Evolutionary conservation across 371 early-diverging fungal genomes (phyloP).

Genomic region (Antonospora locustae): DNA sequence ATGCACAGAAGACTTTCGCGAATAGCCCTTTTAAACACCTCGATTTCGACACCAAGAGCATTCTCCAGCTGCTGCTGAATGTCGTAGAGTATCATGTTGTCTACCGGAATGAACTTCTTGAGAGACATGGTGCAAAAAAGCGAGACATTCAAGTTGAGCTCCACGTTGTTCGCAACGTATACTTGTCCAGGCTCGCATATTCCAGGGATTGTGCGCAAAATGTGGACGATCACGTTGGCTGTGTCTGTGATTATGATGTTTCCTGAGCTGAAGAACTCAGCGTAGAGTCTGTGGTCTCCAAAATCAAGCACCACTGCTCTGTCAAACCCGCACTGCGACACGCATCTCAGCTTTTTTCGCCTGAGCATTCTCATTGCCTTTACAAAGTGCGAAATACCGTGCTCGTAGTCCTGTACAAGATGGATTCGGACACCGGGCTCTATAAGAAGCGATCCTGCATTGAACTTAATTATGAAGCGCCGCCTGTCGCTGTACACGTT

Average conservation of each 20-base stretch:
- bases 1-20: no score
- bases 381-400: conserved; percentile 51
- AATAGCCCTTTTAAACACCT: conserved; percentile 3
- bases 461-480: conserved; percentile 49
- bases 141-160: conserved; percentile 28
- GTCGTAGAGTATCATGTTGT: conserved; percentile 23
- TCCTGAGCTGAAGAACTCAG: conserved; percentile 55
- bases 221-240: conserved; percentile 32
- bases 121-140: conserved; percentile 16
- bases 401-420: conserved; percentile 39
- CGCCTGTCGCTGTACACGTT: conserved; percentile 52
- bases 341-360: conserved; percentile 38
- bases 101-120: conserved; percentile 31
- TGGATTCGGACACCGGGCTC: conserved; percentile 54
- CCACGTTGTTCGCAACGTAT: conserved; percentile 45
- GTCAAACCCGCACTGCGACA: conserved; percentile 53
- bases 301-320: conserved; percentile 51
- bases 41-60: neutral
- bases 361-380: conserved; percentile 47
- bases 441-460: conserved; percentile 52
- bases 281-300: conserved; percentile 34
- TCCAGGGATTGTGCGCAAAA: conserved; percentile 41
- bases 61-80: conserved; percentile 5
- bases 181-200: no score
- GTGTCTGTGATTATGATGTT: conserved; percentile 53